A percentile compares a stretch with the other conserved stretches of the same genome.
These are phyloP conservation scores for Pulicaria dysenterica DNA, from an alignment of 129 eudicot genomes.

Conservation along the genomic window DNA sequence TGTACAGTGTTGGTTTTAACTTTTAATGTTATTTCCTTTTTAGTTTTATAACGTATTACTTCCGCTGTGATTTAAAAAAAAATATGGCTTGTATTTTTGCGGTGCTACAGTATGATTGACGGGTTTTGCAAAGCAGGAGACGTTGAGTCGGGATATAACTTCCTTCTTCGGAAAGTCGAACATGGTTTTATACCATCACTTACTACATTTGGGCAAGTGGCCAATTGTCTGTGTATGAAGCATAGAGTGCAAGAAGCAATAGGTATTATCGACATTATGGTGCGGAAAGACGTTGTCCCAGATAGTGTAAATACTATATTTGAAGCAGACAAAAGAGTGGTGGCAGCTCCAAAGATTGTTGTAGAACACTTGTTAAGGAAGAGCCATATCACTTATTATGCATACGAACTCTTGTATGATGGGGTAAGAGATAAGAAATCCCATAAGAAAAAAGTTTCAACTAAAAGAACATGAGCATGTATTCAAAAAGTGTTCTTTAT, in stretches of 20 bases:
- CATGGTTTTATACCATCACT: constrained; percentile 66
- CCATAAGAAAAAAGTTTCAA: constrained; percentile 39
- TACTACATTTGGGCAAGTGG: constrained; percentile 66
- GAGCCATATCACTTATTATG: constrained; percentile 66
- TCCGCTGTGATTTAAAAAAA: too few relatives aligned
- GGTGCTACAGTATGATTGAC: too few relatives aligned
- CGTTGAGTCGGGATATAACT: constrained; percentile 52
- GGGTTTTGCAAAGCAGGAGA: constrained; percentile 81
- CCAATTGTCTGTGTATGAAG: constrained; percentile 66
- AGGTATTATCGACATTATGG: constrained; percentile 62
- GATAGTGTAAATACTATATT: constrained; percentile 66
- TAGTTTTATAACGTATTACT: too few relatives aligned
- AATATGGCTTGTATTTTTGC: too few relatives aligned
- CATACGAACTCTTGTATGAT: constrained; percentile 79
- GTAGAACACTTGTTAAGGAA: constrained; percentile 75
- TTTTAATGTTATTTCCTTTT: too few relatives aligned
- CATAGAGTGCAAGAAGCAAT: constrained; percentile 75
- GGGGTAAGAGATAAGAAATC: constrained; percentile 78
- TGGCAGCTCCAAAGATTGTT: constrained; percentile 91
- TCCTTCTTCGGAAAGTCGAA: constrained; percentile 46
- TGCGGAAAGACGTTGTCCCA: constrained; percentile 73
- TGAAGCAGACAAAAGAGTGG: constrained; percentile 71
- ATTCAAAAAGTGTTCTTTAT: neutral
- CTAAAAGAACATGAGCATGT: constrained; percentile 15
- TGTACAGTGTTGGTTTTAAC: too few relatives aligned